A percentile compares a stretch with the other conserved stretches of the same genome.
phyloP scores from a whole-genome alignment of 257 asterid genomes.

The Scutellaria baicalensis region DNA sequence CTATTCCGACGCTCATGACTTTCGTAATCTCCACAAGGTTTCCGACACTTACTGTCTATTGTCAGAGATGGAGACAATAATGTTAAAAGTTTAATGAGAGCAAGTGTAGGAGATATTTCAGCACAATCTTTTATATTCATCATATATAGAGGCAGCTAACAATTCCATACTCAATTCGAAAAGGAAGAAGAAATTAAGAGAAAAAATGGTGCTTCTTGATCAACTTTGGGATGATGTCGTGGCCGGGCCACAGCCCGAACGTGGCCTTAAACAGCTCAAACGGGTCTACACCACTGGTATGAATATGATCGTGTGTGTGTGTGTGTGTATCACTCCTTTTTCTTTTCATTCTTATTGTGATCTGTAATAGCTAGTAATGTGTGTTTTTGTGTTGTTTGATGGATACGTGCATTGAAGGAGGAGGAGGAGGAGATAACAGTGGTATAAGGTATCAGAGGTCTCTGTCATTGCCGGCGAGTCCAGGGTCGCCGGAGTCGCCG shows the following conservation, averaged over 20 bases:
- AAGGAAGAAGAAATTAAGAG: neutral
- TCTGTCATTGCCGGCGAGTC: conserved; percentile 50
- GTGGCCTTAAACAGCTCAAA: conserved; percentile 79
- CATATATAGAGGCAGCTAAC: neutral
- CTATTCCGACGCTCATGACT: too few species aligned
- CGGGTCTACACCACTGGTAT: conserved; percentile 28
- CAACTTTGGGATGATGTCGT: conserved; percentile 88
- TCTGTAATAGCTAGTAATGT: neutral
- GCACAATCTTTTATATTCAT: conserved; percentile 27
- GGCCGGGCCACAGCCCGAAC: conserved; percentile 85
- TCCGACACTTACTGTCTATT: neutral
- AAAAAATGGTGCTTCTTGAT: conserved; percentile 70
- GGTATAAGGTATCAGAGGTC: conserved; percentile 47
- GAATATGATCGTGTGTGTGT: too few species aligned
- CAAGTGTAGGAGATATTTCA: conserved; percentile 22
- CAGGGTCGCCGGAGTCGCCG: conserved; percentile 48
- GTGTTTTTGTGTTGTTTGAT: neutral
- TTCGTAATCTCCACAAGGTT: neutral
- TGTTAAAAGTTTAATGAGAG: neutral
- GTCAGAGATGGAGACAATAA: conserved; percentile 6
- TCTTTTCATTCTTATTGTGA: too few species aligned
- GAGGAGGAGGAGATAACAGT: conserved; percentile 34
- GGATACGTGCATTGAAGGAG: too few species aligned
- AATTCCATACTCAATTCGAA: neutral
- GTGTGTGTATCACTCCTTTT: too few species aligned